Evolutionary conservation across 2,329 filamentous ascomycete genomes (phyloP).

Genomic region (Trichoderma polysporum): DNA sequence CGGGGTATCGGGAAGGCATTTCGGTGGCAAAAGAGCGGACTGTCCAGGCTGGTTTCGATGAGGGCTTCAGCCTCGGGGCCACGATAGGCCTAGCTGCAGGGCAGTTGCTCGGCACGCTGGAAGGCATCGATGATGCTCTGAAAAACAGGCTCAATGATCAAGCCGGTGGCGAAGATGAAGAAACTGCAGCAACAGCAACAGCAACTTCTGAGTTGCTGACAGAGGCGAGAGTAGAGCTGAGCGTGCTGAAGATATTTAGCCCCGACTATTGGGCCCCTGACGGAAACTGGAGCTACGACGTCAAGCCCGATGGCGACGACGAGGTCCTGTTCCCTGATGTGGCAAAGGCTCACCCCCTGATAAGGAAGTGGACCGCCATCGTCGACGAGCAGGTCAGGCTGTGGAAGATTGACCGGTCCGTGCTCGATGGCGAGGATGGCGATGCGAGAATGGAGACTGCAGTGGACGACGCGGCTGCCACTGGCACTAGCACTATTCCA

Average conservation of each 20-base stretch:
- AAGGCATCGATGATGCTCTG: constrained; percentile 63
- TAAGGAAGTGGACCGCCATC: constrained; percentile 58
- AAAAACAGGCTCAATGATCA: constrained; percentile 25
- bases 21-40: constrained; percentile 70
- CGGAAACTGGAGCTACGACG: constrained; percentile 68
- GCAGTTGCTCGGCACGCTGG: constrained; percentile 71
- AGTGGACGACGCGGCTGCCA: constrained; percentile 2
- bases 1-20: constrained; percentile 89
- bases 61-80: constrained; percentile 82
- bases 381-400: constrained; percentile 33
- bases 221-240: constrained; percentile 59
- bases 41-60: constrained; percentile 87
- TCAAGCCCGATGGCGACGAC: constrained; percentile 39
- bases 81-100: constrained; percentile 74
- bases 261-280: constrained; percentile 66
- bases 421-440: constrained; percentile 36
- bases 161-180: constrained; percentile 24
- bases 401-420: constrained; percentile 37
- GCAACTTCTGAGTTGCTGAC: constrained; percentile 38
- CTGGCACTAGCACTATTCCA: constrained; percentile 20
- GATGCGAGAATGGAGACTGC: constrained; percentile 26
- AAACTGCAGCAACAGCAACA: constrained; percentile 20
- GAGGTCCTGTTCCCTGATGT: constrained; percentile 61
- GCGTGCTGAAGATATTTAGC: constrained; percentile 62
- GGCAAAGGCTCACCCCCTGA: constrained; percentile 65